Conservation (phyloP, 2,329 filamentous ascomycete species). For the Dissoconium aciculare region DNA sequence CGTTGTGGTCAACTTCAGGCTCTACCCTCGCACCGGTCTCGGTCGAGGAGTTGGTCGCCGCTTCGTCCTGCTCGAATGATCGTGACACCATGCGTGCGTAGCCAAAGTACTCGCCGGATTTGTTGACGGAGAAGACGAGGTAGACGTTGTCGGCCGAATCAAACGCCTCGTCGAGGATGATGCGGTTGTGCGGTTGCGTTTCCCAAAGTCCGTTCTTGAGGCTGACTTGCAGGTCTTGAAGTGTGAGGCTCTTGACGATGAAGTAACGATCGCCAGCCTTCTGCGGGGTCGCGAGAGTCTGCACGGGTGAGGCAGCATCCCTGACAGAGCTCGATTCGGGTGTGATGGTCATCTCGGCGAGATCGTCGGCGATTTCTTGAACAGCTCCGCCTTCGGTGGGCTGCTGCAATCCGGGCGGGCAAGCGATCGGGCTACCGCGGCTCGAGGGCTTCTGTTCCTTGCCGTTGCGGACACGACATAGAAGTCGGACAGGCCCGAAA, state of each 20-base stretch:
- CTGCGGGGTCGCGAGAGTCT: background rate
- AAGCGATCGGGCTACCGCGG: background rate
- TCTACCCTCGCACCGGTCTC: constrained; percentile 1
- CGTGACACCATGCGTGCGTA: constrained; percentile 80
- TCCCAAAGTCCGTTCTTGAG: constrained; percentile 78
- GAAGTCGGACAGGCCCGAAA: constrained; percentile 73
- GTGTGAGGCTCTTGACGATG: constrained; percentile 78
- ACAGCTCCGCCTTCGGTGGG: background rate
- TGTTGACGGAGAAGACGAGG: constrained; percentile 89
- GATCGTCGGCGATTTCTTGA: too few species aligned
- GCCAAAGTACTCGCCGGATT: constrained; percentile 91
- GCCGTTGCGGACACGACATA: constrained; percentile 58
- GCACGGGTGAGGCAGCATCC: background rate
- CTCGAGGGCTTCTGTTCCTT: constrained; percentile 6
- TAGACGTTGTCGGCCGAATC: constrained; percentile 71
- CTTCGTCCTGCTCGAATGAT: constrained; percentile 51
- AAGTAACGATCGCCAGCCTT: constrained; percentile 56
- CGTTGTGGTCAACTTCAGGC: constrained; percentile 23
- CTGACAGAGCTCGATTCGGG: background rate
- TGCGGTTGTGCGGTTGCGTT: constrained; percentile 84
- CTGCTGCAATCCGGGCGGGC: background rate
- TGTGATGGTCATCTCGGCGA: background rate
- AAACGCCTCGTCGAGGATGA: constrained; percentile 63
- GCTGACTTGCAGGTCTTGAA: constrained; percentile 78
- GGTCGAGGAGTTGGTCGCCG: constrained; percentile 2